A percentile compares a stretch with the other conserved stretches of the same genome.
phyloP scores from a whole-genome alignment of 139 green algal species.

The Pedinophyceae sp. region DNA sequence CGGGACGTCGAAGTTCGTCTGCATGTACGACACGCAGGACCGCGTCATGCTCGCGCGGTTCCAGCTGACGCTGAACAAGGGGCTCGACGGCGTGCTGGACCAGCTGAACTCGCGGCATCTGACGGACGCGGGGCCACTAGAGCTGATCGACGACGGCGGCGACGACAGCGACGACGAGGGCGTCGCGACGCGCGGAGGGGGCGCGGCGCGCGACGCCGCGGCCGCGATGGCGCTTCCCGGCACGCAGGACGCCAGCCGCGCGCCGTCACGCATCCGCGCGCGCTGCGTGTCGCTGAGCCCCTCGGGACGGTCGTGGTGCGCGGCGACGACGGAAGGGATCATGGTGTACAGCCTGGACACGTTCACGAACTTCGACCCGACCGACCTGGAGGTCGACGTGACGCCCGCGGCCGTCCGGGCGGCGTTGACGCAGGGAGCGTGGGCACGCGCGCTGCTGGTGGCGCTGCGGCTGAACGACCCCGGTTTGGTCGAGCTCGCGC shows the following conservation, averaged over 20 bases:
- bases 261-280: constrained; percentile 21
- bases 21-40: constrained; percentile 88
- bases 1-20: constrained; percentile 66
- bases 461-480: constrained; percentile 56
- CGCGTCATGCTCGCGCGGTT: constrained; percentile 77
- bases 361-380: constrained; percentile 76
- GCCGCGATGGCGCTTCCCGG: background rate
- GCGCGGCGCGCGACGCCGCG: constrained; percentile 12
- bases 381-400: constrained; percentile 74
- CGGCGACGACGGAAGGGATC: constrained; percentile 79
- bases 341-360: constrained; percentile 75
- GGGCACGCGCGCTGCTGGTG: constrained; percentile 59
- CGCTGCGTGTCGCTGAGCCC: constrained; percentile 64
- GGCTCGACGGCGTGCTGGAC: constrained; percentile 84
- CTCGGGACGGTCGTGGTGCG: constrained; percentile 65
- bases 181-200: background rate
- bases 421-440: no score
- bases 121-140: constrained; percentile 78
- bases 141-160: constrained; percentile 52
- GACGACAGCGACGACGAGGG: constrained; percentile 32
- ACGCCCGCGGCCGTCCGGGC: constrained; percentile 51
- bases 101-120: constrained; percentile 73
- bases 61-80: constrained; percentile 52
- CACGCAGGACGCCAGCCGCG: constrained; percentile 14
- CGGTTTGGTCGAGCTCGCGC: constrained; percentile 33